These are phyloP conservation scores for Aspergillus sclerotialis DNA, from an alignment of 2,329 filamentous ascomycete species.

Conservation along the genomic window DNA sequence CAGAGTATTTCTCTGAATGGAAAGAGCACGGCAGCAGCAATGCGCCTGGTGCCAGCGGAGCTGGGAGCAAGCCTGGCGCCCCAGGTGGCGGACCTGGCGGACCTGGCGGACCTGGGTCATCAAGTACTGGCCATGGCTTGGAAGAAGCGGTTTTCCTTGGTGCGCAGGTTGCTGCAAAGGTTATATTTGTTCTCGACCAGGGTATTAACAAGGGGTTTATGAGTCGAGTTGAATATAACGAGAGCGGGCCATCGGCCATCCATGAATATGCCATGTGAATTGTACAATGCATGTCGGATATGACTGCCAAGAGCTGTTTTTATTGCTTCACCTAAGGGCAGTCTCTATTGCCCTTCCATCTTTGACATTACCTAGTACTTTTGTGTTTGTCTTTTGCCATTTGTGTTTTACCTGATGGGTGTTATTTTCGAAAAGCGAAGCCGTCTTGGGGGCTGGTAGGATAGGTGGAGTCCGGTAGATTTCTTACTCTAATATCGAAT, in stretches of 20 bases:
- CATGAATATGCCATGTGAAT: conserved; percentile 46
- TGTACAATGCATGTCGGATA: background rate
- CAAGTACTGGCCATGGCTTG: conserved; percentile 39
- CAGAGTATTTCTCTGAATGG: conserved; percentile 87
- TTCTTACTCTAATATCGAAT: conserved; percentile 2
- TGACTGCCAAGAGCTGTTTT: background rate
- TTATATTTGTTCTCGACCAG: conserved; percentile 63
- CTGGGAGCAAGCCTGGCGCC: conserved; percentile 9
- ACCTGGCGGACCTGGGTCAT: conserved; percentile 16
- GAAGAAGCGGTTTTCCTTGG: conserved; percentile 85
- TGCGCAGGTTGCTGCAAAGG: conserved; percentile 75
- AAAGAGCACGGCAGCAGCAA: conserved; percentile 56
- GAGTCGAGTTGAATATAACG: conserved; percentile 61
- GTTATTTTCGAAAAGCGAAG: conserved; percentile 17
- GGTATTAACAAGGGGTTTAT: conserved; percentile 63
- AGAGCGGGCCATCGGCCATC: conserved; percentile 57
- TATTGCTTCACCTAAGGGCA: conserved; percentile 3
- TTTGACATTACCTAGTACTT: background rate
- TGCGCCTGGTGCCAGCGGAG: conserved; percentile 21
- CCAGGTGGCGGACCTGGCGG: conserved; percentile 35
- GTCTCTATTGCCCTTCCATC: conserved; percentile 1
- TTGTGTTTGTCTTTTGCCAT: conserved; percentile 7
- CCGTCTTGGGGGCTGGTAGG: conserved; percentile 14
- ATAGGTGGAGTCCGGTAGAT: conserved; percentile 20
- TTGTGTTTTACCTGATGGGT: conserved; percentile 17